Conservation (phyloP, 2,329 filamentous ascomycete species). For the Monilinia fructicola region DNA sequence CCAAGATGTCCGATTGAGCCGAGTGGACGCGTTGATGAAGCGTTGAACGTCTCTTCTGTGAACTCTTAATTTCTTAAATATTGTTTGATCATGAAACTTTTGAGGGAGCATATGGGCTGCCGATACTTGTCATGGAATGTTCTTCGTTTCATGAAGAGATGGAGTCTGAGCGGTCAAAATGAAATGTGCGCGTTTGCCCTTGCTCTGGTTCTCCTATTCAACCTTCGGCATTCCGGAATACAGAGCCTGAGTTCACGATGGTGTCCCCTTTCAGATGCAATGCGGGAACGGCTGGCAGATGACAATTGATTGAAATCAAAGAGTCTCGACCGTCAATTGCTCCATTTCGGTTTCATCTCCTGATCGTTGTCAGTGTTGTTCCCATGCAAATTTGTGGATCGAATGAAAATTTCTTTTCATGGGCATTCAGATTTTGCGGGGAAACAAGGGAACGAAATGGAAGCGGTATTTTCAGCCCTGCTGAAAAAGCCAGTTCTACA, state of each 20-base stretch:
- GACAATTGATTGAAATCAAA: conserved; percentile 8
- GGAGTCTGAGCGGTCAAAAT: neutral
- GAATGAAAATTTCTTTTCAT: conserved; percentile 19
- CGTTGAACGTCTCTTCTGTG: neutral
- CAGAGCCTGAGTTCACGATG: neutral
- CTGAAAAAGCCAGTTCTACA: neutral
- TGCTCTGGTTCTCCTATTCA: conserved; percentile 4
- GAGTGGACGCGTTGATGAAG: neutral
- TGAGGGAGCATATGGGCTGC: conserved; percentile 1
- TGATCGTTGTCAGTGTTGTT: conserved; percentile 10
- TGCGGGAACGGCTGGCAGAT: conserved; percentile 5
- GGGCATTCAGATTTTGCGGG: conserved; percentile 14
- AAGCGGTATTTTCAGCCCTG: conserved; percentile 16
- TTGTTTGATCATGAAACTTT: neutral
- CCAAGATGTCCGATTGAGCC: neutral
- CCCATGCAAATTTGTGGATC: conserved; percentile 13
- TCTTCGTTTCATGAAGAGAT: neutral
- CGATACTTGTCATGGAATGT: neutral
- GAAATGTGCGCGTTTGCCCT: neutral
- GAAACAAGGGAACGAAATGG: conserved; percentile 4
- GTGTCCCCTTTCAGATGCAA: neutral
- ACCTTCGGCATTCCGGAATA: conserved; percentile 1
- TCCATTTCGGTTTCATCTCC: conserved; percentile 12
- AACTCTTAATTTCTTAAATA: neutral
- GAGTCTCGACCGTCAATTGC: conserved; percentile 1